Evolutionary conservation across 192 early-diverging fungal genomes (phyloP).

Genomic region (Mortierella alpina): DNA sequence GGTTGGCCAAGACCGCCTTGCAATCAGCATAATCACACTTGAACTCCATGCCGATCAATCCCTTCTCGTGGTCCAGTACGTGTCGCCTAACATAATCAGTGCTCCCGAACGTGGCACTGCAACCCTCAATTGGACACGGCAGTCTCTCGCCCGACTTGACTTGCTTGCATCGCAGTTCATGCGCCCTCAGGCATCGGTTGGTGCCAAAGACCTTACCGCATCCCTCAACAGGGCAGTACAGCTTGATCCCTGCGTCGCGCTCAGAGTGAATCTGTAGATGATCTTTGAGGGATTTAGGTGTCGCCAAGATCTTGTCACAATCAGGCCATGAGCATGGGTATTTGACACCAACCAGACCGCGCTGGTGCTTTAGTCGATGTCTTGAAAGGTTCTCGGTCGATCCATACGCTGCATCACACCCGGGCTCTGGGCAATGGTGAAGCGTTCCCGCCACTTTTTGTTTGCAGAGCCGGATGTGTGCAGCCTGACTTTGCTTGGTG

Average conservation of each 20-base stretch:
- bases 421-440: conserved; percentile 34
- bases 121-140: conserved; percentile 35
- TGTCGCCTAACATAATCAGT: conserved; percentile 52
- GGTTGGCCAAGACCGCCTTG: conserved; percentile 46
- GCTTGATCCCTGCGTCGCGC: conserved; percentile 41
- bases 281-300: conserved; percentile 47
- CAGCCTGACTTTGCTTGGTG: conserved; percentile 35
- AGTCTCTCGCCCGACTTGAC: conserved; percentile 45
- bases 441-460: conserved; percentile 35
- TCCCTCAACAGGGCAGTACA: conserved; percentile 34
- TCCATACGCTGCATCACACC: conserved; percentile 33
- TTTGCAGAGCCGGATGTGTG: conserved; percentile 40
- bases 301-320: conserved; percentile 46
- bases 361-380: conserved; percentile 40
- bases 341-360: conserved; percentile 45
- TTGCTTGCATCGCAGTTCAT: conserved; percentile 48
- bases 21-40: conserved; percentile 43
- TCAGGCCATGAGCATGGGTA: conserved; percentile 46
- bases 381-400: conserved; percentile 46
- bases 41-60: conserved; percentile 43
- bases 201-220: conserved; percentile 51
- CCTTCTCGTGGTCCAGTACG: conserved; percentile 53
- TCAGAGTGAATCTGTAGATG: conserved; percentile 48
- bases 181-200: conserved; percentile 42
- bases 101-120: conserved; percentile 42